phyloP scores from a whole-genome alignment of 2,329 filamentous ascomycete species.

The Hymenoscyphus fructigenus region DNA sequence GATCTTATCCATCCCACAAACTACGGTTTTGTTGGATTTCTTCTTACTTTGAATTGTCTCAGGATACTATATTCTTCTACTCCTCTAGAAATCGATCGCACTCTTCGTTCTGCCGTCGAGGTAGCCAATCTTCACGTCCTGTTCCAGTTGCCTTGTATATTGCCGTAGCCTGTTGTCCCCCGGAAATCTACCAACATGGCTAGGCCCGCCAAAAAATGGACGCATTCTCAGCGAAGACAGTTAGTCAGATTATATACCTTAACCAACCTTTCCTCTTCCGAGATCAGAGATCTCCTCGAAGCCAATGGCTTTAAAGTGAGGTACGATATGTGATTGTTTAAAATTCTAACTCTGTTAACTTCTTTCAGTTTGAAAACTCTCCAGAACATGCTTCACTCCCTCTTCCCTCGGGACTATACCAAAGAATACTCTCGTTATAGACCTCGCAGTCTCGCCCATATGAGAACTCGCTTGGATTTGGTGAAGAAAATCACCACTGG shows the following conservation, averaged over 20 bases:
- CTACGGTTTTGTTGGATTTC: background rate
- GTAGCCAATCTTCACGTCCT: background rate
- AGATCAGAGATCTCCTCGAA: conserved; percentile 1
- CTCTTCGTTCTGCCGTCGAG: background rate
- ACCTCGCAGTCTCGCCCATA: background rate
- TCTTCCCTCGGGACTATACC: background rate
- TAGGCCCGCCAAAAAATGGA: background rate
- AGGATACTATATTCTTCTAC: background rate
- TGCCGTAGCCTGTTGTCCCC: background rate
- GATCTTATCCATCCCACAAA: no score
- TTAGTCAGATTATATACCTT: background rate
- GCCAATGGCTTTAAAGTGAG: background rate
- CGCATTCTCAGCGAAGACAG: background rate
- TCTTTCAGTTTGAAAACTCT: background rate
- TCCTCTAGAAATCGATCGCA: background rate
- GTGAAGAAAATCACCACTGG: background rate
- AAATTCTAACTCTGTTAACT: background rate
- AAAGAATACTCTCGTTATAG: background rate
- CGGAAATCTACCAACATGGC: background rate
- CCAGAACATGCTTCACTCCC: background rate
- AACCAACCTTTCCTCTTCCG: background rate
- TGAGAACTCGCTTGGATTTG: background rate
- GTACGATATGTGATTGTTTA: background rate
- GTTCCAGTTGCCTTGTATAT: background rate
- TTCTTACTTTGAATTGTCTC: background rate